These are phyloP conservation scores for Eragrostis tef DNA, from an alignment of 202 grass and related monocot species.

Conservation along the genomic window DNA sequence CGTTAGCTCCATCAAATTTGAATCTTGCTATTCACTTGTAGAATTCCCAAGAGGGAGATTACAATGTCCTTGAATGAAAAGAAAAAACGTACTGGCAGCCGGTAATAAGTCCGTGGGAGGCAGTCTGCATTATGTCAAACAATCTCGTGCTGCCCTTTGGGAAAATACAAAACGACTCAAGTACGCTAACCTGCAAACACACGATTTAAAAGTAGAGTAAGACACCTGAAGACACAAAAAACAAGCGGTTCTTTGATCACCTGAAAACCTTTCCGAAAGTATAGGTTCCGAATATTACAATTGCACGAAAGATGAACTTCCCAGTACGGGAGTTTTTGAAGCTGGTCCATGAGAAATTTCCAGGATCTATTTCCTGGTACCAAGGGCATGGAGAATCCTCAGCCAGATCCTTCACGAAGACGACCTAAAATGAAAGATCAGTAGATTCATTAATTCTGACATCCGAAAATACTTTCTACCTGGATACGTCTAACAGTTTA, in stretches of 20 bases:
- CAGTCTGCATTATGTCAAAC: slow-evolving; percentile 48
- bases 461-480: too few species aligned
- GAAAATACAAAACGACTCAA: slow-evolving; percentile 58
- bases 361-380: slow-evolving; percentile 62
- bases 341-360: slow-evolving; percentile 47
- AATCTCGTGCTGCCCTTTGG: slow-evolving; percentile 56
- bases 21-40: too few species aligned
- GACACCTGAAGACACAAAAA: background rate
- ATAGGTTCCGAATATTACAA: slow-evolving; percentile 6
- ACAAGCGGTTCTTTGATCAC: too few species aligned
- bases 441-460: too few species aligned
- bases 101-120: too few species aligned
- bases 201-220: background rate
- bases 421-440: slow-evolving; percentile 45
- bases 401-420: slow-evolving; percentile 62
- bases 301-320: slow-evolving; percentile 42
- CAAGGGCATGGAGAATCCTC: slow-evolving; percentile 59
- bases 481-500: too few species aligned
- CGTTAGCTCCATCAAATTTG: too few species aligned
- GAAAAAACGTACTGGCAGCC: too few species aligned
- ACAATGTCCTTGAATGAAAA: too few species aligned
- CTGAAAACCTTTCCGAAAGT: too few species aligned
- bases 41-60: too few species aligned
- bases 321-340: slow-evolving; percentile 54
- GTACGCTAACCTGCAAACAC: slow-evolving; percentile 46